These are phyloP conservation scores for Lepiota brunneoincarnata DNA, from an alignment of 768 basidiomycete species.

Conservation along the genomic window DNA sequence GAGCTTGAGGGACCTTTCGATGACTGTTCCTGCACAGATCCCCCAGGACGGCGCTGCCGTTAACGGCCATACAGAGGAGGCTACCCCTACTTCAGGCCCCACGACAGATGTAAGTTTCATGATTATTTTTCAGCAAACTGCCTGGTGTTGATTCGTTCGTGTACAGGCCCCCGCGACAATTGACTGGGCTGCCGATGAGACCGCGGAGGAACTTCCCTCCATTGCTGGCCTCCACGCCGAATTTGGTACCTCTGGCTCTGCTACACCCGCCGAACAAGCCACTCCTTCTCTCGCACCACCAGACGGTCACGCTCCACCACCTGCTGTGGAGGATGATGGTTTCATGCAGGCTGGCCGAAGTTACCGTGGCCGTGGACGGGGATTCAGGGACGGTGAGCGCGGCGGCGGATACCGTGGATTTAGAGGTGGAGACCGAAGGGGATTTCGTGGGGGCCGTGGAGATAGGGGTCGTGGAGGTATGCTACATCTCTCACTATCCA, in stretches of 20 bases:
- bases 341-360: constrained; percentile 40
- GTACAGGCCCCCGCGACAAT: constrained; percentile 37
- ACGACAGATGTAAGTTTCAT: no score
- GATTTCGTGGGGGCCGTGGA: constrained; percentile 24
- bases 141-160: no score
- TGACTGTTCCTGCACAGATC: constrained; percentile 53
- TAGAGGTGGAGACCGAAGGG: constrained; percentile 24
- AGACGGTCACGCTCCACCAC: constrained; percentile 25
- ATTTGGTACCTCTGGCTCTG: constrained; percentile 72
- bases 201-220: constrained; percentile 75
- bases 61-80: constrained; percentile 27
- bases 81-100: constrained; percentile 11
- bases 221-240: constrained; percentile 74
- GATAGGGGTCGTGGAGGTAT: constrained; percentile 33
- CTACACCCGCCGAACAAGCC: constrained; percentile 51
- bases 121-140: no score
- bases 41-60: constrained; percentile 31
- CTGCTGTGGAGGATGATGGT: constrained; percentile 54
- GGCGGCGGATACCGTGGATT: constrained; percentile 30
- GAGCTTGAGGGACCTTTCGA: constrained; percentile 65
- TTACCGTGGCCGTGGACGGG: constrained; percentile 39
- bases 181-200: constrained; percentile 83
- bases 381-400: constrained; percentile 24
- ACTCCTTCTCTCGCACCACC: constrained; percentile 19
- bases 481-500: not conserved